Base-by-base conservation (phyloP, 495 filamentous ascomycete genomes). In the Penicillium bialowiezense region DNA sequence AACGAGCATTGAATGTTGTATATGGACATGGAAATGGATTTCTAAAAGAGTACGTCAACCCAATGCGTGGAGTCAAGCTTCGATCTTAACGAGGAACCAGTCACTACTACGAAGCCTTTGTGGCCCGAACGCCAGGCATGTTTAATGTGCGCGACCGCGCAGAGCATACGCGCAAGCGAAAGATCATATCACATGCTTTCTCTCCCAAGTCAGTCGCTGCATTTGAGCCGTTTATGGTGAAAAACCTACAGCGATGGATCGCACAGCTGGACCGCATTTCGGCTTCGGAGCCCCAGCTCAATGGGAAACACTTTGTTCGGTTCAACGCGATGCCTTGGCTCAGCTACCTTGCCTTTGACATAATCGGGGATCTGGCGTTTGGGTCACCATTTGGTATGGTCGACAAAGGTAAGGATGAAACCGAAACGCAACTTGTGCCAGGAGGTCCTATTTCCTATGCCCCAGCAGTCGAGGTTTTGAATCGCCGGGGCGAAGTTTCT, bases 41-140 rank as follows among this genome's bases (percentile, higher is more conserved):
- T 57, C 61, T 84, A 29, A 86, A 87, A 60, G 74, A 81, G 79
- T 80, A 59, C 23, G 50, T 31, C 0, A n/a, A 5, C 1, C 26
- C 10, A 5, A 19, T 12, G 14, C 9, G 19, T 13, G 3, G 7
- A 14, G 15, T 10, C 40, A 26, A n/a, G n/a, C n/a, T n/a, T 12
- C 7, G 33, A 18, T 18, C 15, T 23, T 55, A 24, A 46, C 31
- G 14, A 4, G 26, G 24, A 5, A 7, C n/a, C 34, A 81, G 77
- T 23, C 76, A 86, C 5, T 92, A 86, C 69, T 92, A 92, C 62
- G 87, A 91, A 61, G 85, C 85, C 44, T 92, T 92, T 53, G 84
- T 91, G 51, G 86, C 83, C 21, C 86, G 89, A 59, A 73, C 73
- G n/a, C 78, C 85, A 3, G 88, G 88, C 15, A 74, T 92, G 43